Evolutionary conservation across 225 moss, liverwort and hornwort genomes (phyloP).

Genomic region (Ulota crispa): DNA sequence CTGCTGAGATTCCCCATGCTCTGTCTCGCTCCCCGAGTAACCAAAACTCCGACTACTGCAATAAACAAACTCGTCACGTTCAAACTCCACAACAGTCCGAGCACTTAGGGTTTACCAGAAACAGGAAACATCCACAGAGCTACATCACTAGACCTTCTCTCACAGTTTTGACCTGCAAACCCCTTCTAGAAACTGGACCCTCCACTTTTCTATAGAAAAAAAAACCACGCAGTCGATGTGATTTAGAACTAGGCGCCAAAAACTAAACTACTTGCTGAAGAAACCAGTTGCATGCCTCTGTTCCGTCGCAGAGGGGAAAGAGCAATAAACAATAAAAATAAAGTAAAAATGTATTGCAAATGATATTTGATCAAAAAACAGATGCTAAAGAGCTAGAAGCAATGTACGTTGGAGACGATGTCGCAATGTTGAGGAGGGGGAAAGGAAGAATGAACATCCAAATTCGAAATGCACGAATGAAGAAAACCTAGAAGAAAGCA

Average conservation of each 20-base stretch:
- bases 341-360: background rate
- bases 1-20: conserved; percentile 25
- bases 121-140: background rate
- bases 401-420: conserved; percentile 1
- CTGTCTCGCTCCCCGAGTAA: background rate
- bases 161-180: background rate
- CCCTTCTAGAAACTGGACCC: background rate
- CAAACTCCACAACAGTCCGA: conserved; percentile 1
- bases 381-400: background rate
- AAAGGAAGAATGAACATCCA: background rate
- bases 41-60: conserved; percentile 15
- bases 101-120: conserved; percentile 18
- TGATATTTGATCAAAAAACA: background rate
- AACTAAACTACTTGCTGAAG: too few species aligned
- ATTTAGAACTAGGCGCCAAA: background rate
- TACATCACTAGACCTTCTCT: background rate
- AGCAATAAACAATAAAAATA: background rate
- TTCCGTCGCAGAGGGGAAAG: background rate
- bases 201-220: too few species aligned
- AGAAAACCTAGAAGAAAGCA: conserved; percentile 32
- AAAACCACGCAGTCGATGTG: background rate
- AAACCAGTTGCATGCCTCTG: background rate
- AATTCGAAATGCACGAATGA: conserved; percentile 19
- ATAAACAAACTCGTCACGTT: conserved; percentile 5
- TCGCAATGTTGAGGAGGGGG: background rate